These are phyloP conservation scores for Cornus florida DNA, from an alignment of 148 eudicot species.

Conservation along the genomic window DNA sequence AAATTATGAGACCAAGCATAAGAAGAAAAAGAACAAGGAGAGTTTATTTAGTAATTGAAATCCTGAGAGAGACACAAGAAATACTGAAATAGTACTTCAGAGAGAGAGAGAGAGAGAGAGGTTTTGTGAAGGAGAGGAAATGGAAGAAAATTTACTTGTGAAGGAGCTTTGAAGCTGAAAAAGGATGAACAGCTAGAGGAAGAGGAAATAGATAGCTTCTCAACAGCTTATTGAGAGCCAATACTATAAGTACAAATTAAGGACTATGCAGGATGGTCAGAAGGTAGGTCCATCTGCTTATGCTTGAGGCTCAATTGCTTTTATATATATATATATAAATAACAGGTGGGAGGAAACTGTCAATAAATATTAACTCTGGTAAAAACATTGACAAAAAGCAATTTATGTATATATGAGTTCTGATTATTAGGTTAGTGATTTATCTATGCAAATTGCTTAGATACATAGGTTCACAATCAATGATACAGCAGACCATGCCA, in stretches of 20 bases:
- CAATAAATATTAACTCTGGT: neutral
- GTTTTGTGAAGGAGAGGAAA: neutral
- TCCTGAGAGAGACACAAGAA: too few species aligned
- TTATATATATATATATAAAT: too few species aligned
- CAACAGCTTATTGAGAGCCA: neutral
- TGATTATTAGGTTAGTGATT: neutral
- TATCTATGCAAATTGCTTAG: neutral
- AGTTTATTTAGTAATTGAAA: too few species aligned
- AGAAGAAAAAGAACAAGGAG: neutral
- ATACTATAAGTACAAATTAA: neutral
- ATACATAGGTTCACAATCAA: neutral
- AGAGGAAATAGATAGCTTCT: neutral
- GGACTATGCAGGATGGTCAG: neutral
- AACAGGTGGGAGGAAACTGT: too few species aligned
- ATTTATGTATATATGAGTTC: neutral
- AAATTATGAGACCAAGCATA: neutral
- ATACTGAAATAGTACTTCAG: too few species aligned
- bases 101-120: too few species aligned
- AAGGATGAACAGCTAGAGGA: neutral
- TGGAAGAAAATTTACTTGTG: too few species aligned
- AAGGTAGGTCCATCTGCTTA: neutral
- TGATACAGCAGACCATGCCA: neutral
- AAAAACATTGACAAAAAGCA: too few species aligned
- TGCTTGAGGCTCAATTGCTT: neutral
- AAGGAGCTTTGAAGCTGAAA: neutral